Percentiles rank a stretch among this genome's conserved stretches.
These are phyloP conservation scores for Stropharia rugosoannulata DNA, from an alignment of 768 basidiomycete species.

Conservation along the genomic window DNA sequence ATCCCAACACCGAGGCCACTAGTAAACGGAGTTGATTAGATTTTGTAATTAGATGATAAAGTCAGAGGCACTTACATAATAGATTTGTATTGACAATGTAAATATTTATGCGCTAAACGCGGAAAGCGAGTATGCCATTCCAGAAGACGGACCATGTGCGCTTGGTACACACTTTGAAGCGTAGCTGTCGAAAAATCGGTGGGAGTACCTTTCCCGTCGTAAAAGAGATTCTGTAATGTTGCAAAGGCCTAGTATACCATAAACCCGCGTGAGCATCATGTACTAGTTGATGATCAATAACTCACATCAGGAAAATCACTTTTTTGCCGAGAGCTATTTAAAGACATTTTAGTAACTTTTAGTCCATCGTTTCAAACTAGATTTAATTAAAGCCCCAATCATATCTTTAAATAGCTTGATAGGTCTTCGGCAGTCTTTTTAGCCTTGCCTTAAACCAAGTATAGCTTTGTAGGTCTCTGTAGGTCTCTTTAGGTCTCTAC, in stretches of 20 bases:
- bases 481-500: too few relatives aligned
- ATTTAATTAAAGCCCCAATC: too few relatives aligned
- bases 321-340: too few relatives aligned
- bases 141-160: neutral
- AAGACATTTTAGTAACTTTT: too few relatives aligned
- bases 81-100: neutral
- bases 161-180: neutral
- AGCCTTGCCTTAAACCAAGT: too few relatives aligned
- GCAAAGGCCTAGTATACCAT: constrained; percentile 1
- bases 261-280: too few relatives aligned
- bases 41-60: neutral
- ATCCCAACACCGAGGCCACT: neutral
- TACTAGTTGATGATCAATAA: too few relatives aligned
- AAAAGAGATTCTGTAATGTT: neutral
- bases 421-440: too few relatives aligned
- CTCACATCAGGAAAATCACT: too few relatives aligned
- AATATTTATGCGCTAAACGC: neutral
- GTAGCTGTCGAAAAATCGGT: neutral
- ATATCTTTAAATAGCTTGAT: too few relatives aligned
- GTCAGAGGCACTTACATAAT: neutral
- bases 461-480: too few relatives aligned
- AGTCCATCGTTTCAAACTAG: too few relatives aligned
- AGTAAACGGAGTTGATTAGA: neutral
- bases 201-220: neutral
- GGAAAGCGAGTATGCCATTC: neutral